Evolutionary conservation across 805 yeast genomes (phyloP), one percentile per base, ranked within the genome.

Genomic region (Maudiozyma barnettii): DNA sequence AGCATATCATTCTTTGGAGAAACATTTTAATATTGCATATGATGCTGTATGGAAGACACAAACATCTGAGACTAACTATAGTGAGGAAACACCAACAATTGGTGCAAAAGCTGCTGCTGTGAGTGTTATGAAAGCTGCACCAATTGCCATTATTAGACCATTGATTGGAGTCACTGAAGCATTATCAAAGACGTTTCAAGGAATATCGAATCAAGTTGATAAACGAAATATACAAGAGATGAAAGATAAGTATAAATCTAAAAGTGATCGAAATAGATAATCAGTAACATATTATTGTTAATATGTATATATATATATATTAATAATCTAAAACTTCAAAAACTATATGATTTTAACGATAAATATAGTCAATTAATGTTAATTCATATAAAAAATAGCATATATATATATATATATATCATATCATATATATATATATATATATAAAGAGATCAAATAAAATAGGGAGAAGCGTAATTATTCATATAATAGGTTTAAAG

Each of bases 81-180:
- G 13, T 4, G 50, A 45, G 12, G 40, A 49, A n/a, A 46, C 52
- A 3, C 16, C 10, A 3, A 29, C 5, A 20, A 82, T 79, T 0
- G 78, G 74, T 50, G 79, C 87, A 0, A 82, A 77, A 55, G 82
- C 74, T 4, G 86, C 90, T 0, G 76, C 86, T 0, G 65, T 71
- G 18, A 81, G 87, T 1, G 71, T 88, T 13, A 81, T 85, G 13
- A 77, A 76, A 52, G 87, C 84, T 0, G 79, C 95, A 1, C 97
- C 97, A 0, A 78, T 87, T 14, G 81, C 87, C 18, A 64, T 90
- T 14, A 73, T 90, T 2, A 65, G 96, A 39, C 96, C 97, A 2
- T 74, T 88, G 51, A 88, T 90, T 55, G 98, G 97, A 1, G 88
- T 95, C 0, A 84, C 96, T 0, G 96, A 88, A 61, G 95, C 95